Evolutionary conservation across 257 asterid genomes (phyloP).

Genomic region (Paulownia fortunei): DNA sequence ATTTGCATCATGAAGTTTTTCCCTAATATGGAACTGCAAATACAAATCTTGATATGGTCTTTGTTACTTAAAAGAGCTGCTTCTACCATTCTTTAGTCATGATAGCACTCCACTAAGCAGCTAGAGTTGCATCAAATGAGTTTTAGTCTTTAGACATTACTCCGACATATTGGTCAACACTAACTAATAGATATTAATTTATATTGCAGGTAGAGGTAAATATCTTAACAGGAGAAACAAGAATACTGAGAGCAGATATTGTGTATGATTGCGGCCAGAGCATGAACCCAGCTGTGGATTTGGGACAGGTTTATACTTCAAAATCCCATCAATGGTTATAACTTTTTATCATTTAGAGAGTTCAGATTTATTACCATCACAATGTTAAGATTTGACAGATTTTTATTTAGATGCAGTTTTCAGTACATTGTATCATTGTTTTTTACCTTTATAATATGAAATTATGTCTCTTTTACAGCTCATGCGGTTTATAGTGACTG

Average conservation of each 20-base stretch:
- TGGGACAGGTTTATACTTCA: constrained; percentile 67
- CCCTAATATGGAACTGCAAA: not conserved
- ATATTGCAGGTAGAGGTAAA: constrained; percentile 65
- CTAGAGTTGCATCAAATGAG: not conserved
- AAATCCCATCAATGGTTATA: not conserved
- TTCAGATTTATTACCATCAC: not conserved
- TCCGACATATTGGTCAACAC: not conserved
- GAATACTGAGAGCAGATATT: constrained; percentile 55
- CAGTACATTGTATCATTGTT: not conserved
- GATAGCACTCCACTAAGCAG: not conserved
- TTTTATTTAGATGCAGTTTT: not conserved
- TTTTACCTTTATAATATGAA: not conserved
- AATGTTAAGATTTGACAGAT: not conserved
- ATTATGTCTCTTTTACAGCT: too few relatives aligned
- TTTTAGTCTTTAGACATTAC: not conserved
- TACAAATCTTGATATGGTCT: not conserved
- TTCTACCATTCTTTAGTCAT: not conserved
- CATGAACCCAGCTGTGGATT: constrained; percentile 75
- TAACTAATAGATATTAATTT: not conserved
- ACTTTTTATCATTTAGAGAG: not conserved
- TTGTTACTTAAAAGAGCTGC: not conserved
- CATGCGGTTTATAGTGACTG: not conserved
- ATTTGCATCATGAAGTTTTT: not conserved
- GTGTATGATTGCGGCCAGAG: constrained; percentile 82
- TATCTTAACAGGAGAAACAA: constrained; percentile 66